A percentile compares a stretch with the other conserved stretches of the same genome.
These are phyloP conservation scores for Phytopythium boreale DNA, from an alignment of 352 stramenopile species.

Conservation along the genomic window DNA sequence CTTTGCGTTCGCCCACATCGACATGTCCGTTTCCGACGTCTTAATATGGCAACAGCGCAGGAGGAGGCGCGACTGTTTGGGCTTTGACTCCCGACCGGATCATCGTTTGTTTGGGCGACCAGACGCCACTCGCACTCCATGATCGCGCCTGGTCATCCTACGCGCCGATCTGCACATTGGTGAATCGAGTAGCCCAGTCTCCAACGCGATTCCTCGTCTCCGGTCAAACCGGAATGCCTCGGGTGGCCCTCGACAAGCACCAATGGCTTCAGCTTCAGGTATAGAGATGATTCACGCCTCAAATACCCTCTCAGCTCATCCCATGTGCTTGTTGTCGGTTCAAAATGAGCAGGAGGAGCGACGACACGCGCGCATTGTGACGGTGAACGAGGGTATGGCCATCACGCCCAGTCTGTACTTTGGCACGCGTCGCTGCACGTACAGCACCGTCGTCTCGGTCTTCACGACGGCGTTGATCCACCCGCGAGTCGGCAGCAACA, in stretches of 20 bases:
- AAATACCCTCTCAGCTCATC: background rate
- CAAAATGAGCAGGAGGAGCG: slow-evolving; percentile 24
- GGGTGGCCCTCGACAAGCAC: slow-evolving; percentile 22
- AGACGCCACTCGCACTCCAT: background rate
- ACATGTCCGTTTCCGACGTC: slow-evolving; percentile 4
- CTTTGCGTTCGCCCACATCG: background rate
- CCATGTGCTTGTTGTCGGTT: too few relatives aligned
- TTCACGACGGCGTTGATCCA: slow-evolving; percentile 49
- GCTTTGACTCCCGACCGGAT: background rate
- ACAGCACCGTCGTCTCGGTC: slow-evolving; percentile 69
- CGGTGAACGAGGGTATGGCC: slow-evolving; percentile 47
- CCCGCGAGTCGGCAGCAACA: slow-evolving; percentile 13
- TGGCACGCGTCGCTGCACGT: slow-evolving; percentile 62
- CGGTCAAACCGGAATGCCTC: background rate
- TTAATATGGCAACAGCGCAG: background rate
- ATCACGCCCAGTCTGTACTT: slow-evolving; percentile 69
- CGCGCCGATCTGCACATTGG: background rate
- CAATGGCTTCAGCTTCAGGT: slow-evolving; percentile 42
- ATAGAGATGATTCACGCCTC: background rate
- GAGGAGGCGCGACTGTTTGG: slow-evolving; percentile 8
- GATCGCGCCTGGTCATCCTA: background rate
- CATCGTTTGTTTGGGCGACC: background rate
- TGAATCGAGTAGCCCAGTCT: background rate
- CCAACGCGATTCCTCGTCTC: background rate
- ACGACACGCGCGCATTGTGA: slow-evolving; percentile 53